These are phyloP conservation scores for Anisodus tanguticus DNA, from an alignment of 257 asterid species.

Conservation along the genomic window DNA sequence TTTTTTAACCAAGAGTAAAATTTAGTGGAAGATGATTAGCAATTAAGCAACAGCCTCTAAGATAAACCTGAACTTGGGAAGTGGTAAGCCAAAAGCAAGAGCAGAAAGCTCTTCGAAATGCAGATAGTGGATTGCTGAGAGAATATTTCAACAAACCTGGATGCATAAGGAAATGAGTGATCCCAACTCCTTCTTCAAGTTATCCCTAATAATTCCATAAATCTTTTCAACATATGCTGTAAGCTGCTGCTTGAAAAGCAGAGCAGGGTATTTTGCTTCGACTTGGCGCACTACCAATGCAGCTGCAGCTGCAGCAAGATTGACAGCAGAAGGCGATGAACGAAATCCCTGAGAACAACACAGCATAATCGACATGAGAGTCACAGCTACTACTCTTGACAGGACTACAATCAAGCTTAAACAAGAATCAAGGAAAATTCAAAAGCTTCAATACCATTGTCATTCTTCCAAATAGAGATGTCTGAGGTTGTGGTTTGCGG, in stretches of 20 bases:
- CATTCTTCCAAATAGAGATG: constrained; percentile 97
- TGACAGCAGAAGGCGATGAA: constrained; percentile 87
- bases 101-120: background rate
- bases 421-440: background rate
- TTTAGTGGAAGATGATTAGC: background rate
- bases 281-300: constrained; percentile 90
- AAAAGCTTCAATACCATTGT: constrained; percentile 71
- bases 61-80: background rate
- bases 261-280: constrained; percentile 96
- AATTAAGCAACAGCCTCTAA: constrained; percentile 23
- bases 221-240: constrained; percentile 97
- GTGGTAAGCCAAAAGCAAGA: background rate
- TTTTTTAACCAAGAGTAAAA: background rate
- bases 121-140: constrained; percentile 26
- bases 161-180: constrained; percentile 83
- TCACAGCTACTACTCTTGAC: background rate
- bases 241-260: constrained; percentile 98
- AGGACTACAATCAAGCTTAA: constrained; percentile 25
- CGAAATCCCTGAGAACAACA: constrained; percentile 78
- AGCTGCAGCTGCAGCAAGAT: constrained; percentile 73
- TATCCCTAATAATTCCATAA: constrained; percentile 95
- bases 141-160: constrained; percentile 60
- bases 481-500: constrained; percentile 75
- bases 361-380: constrained; percentile 12
- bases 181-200: constrained; percentile 85